Conservation (phyloP, 345 rosid genomes). For the Syzygium jambos region DNA sequence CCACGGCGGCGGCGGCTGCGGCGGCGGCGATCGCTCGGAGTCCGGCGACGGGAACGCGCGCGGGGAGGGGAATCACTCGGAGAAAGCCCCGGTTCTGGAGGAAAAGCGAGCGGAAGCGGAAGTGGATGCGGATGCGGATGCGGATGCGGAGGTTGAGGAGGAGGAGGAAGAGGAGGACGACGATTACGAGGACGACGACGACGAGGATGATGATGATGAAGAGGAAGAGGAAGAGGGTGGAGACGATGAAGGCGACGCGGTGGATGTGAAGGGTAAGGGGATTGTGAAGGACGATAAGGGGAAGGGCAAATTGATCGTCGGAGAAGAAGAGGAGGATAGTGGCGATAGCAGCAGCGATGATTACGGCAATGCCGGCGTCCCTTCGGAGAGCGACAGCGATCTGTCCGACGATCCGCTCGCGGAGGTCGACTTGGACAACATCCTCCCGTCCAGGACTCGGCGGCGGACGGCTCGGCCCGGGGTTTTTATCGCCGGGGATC, state of each 20-base stretch:
- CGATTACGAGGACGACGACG: not conserved
- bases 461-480: conserved; percentile 44
- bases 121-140: not conserved
- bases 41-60: not conserved
- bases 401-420: conserved; percentile 87
- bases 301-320: conserved; percentile 16
- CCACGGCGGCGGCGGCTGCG: not conserved
- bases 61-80: not conserved
- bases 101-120: not conserved
- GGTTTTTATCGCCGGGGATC: conserved; percentile 31
- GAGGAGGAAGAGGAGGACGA: not conserved
- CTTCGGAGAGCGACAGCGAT: conserved; percentile 46
- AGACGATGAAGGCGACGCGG: not conserved
- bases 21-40: not conserved
- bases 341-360: conserved; percentile 37
- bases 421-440: conserved; percentile 92
- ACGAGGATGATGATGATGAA: not conserved
- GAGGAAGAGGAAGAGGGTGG: conserved; percentile 3
- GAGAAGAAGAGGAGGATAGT: conserved; percentile 22
- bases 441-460: conserved; percentile 83
- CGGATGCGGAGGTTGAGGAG: not conserved
- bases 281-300: conserved; percentile 23
- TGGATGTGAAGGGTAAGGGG: conserved; percentile 16
- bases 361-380: conserved; percentile 25
- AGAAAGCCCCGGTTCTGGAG: not conserved